These are phyloP conservation scores for Lentinus brumalis DNA, from an alignment of 768 basidiomycete species.

Conservation along the genomic window DNA sequence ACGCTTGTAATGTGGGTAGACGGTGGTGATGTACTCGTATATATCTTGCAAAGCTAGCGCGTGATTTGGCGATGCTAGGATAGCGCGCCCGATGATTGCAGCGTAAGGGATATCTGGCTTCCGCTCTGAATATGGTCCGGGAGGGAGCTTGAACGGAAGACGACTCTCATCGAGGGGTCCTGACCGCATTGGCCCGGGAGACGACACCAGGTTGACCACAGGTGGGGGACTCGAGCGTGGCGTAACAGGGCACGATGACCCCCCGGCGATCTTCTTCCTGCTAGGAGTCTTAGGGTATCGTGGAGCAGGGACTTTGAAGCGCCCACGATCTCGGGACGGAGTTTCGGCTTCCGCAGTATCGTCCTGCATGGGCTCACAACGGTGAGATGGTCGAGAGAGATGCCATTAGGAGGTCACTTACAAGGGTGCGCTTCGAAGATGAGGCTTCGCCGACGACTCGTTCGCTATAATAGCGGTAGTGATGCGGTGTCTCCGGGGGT, in stretches of 20 bases:
- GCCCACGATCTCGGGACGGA: conserved; percentile 13
- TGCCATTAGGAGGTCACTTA: not conserved
- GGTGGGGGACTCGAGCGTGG: conserved; percentile 65
- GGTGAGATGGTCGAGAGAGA: not conserved
- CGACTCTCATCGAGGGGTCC: conserved; percentile 62
- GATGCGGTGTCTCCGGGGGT: conserved; percentile 29
- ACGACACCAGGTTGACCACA: conserved; percentile 77
- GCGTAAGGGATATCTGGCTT: conserved; percentile 93
- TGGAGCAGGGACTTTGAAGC: conserved; percentile 19
- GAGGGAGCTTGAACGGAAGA: conserved; percentile 76
- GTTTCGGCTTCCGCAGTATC: conserved; percentile 5
- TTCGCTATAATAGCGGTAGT: conserved; percentile 32
- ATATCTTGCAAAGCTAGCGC: conserved; percentile 93
- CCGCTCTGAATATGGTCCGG: conserved; percentile 76
- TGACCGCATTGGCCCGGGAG: conserved; percentile 75
- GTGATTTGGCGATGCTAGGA: conserved; percentile 80
- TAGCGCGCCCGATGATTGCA: conserved; percentile 93
- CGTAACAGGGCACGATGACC: conserved; percentile 53
- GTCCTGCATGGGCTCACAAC: conserved; percentile 12
- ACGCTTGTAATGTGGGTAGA: conserved; percentile 91
- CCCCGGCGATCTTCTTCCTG: conserved; percentile 24
- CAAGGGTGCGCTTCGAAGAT: conserved; percentile 18
- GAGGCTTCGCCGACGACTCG: conserved; percentile 31
- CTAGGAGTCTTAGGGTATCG: conserved; percentile 23
- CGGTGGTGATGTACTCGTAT: conserved; percentile 93